Conservation (phyloP, 495 filamentous ascomycete genomes). For the Neurospora discreta region DNA sequence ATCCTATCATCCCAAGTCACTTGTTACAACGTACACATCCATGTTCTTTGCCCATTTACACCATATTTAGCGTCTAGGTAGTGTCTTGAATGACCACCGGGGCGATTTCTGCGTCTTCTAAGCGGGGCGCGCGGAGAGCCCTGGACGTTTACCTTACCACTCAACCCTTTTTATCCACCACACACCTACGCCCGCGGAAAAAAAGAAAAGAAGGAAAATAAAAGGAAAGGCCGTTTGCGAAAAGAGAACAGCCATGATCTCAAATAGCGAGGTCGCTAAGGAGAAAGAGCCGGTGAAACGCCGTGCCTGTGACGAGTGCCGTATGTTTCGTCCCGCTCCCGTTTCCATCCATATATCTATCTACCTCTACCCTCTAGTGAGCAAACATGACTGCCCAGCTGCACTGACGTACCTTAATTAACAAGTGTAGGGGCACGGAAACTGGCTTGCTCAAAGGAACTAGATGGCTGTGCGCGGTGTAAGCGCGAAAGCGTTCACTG, state of each 20-base stretch:
- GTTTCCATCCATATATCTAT: background rate
- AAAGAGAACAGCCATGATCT: background rate
- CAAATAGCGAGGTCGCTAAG: background rate
- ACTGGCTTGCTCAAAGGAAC: conserved; percentile 49
- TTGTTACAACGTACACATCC: background rate
- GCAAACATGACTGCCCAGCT: background rate
- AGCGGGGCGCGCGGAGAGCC: background rate
- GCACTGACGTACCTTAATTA: conserved; percentile 12
- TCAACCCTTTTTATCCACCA: too few species aligned
- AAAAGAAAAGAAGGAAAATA: background rate
- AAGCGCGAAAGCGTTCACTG: conserved; percentile 41
- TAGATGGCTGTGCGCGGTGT: conserved; percentile 45
- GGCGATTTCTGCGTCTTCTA: background rate
- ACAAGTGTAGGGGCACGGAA: conserved; percentile 41
- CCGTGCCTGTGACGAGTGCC: conserved; percentile 52
- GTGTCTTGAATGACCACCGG: background rate
- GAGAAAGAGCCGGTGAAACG: conserved; percentile 25
- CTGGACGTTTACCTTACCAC: background rate
- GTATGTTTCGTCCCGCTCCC: conserved; percentile 28
- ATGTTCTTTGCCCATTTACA: background rate
- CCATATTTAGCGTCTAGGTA: background rate
- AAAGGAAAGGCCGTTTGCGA: background rate
- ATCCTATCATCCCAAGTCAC: background rate
- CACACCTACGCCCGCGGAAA: background rate
- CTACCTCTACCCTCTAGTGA: background rate